Base-by-base conservation (phyloP, 2,329 filamentous ascomycete genomes). In the Fusarium nelsonii region DNA sequence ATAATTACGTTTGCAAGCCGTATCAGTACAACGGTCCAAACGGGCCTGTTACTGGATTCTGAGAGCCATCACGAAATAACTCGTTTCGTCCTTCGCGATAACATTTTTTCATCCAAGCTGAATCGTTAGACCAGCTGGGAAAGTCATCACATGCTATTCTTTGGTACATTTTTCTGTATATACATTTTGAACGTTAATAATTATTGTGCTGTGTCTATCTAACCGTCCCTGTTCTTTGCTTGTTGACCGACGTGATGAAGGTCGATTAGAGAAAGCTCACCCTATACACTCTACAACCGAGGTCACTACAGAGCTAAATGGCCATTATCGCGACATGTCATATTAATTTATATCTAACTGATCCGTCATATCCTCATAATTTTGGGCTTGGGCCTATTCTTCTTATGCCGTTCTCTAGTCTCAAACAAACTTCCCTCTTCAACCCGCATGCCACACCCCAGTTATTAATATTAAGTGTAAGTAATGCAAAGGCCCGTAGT, bases 1-100 rank as follows among this genome's bases (percentile, higher is more conserved):
- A 23, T 23, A 23, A 23, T 23, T 23, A 60, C 45, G 41, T 46
- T 14, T 53, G 59, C 3, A 63, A 23, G 15, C 59, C 59, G 2
- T 23, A 41, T 40, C 4, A 34, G 23, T 48, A 58, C 8, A 60
- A 53, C 2, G 32, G 37, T 15, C 58, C 40, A 2, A 49, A 49
- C 12, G 54, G 56, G 15, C 44, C 54, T 5, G 44, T 51, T 28
- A 28, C 20, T 6, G 16, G 28, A 4, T 18, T 36, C 9, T 37
- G n/a, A 3, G 11, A 14, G 41, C 8, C 11, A 2, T 4, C 3
- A 10, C 14, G 8, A 2, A 8, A n/a, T 16, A 3, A 30, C 8
- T 28, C 23, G 4, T 30, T 30, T 30, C 10, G 5, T 30, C 30
- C 10, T 30, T 30, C 10, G 30, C 10, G 30, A 9, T 30, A 11